These are phyloP conservation scores for Ophiocordyceps camponoti-floridani DNA, from an alignment of 2,329 filamentous ascomycete species.

Conservation along the genomic window DNA sequence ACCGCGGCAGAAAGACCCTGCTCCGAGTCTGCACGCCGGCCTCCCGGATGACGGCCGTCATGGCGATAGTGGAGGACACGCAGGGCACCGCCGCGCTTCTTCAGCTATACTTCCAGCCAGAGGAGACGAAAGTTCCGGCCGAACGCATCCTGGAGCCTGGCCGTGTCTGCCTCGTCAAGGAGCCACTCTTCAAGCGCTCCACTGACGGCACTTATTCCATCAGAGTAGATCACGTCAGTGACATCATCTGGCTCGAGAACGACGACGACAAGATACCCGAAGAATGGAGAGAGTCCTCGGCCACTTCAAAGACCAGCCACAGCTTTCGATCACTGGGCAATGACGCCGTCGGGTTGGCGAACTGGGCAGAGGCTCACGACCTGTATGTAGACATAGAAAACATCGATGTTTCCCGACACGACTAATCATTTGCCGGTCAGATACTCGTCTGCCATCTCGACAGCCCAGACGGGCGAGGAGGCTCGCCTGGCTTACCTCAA, in stretches of 20 bases:
- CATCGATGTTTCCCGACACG: too few relatives aligned
- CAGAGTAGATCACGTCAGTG: conserved; percentile 33
- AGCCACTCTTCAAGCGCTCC: conserved; percentile 29
- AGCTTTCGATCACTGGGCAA: conserved; percentile 16
- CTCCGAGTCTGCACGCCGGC: conserved; percentile 7
- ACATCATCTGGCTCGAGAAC: conserved; percentile 20
- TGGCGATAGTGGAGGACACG: conserved; percentile 21
- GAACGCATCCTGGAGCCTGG: conserved; percentile 15
- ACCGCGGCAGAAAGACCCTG: conserved; percentile 6
- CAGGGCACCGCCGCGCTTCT: conserved; percentile 15
- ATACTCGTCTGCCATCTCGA: too few relatives aligned
- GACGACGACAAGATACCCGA: conserved; percentile 20
- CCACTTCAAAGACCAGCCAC: background rate
- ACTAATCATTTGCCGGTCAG: too few relatives aligned
- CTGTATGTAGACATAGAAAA: conserved; percentile 14
- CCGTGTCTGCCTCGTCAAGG: conserved; percentile 27
- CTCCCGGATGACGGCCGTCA: conserved; percentile 4
- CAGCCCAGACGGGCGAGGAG: conserved; percentile 14
- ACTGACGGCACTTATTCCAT: conserved; percentile 21
- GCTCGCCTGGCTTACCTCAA: conserved; percentile 15
- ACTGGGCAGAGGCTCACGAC: conserved; percentile 12
- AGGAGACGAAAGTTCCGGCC: conserved; percentile 13
- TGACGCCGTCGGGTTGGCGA: conserved; percentile 6
- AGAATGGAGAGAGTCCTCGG: conserved; percentile 11
- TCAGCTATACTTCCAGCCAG: conserved; percentile 22